Percentiles rank a stretch among this genome's conserved stretches.
These are phyloP conservation scores for Cytospora mali DNA, from an alignment of 2,329 filamentous ascomycete genomes.

Conservation along the genomic window DNA sequence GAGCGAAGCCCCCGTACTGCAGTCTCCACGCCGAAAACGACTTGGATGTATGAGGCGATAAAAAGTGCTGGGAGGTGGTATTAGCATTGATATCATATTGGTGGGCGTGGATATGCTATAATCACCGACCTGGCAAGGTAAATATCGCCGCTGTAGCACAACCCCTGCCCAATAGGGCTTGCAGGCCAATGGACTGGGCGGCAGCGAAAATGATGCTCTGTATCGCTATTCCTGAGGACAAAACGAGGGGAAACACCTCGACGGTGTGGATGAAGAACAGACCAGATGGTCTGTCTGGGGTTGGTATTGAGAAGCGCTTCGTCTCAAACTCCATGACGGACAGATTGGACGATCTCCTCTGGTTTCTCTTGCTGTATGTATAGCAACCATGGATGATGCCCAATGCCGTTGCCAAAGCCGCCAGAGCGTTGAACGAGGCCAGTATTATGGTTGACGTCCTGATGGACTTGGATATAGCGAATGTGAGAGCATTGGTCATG, in stretches of 20 bases:
- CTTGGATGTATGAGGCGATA: conserved; percentile 65
- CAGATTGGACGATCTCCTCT: conserved; percentile 39
- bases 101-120: neutral
- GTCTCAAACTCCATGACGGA: conserved; percentile 11
- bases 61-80: conserved; percentile 58
- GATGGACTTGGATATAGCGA: conserved; percentile 58
- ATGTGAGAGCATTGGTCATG: conserved; percentile 54
- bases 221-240: conserved; percentile 59
- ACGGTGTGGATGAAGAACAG: conserved; percentile 49
- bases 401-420: conserved; percentile 56
- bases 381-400: conserved; percentile 63
- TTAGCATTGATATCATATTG: conserved; percentile 32
- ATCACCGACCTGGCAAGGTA: conserved; percentile 59
- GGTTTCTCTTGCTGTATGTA: conserved; percentile 45
- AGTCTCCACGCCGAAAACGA: conserved; percentile 67
- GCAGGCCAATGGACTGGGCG: conserved; percentile 58
- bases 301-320: conserved; percentile 8
- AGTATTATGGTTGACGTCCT: conserved; percentile 64
- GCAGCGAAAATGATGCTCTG: conserved; percentile 61
- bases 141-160: conserved; percentile 59
- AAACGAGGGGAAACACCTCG: conserved; percentile 57
- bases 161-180: conserved; percentile 51
- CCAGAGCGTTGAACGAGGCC: conserved; percentile 61
- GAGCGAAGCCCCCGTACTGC: conserved; percentile 56
- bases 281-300: conserved; percentile 38